A percentile compares a stretch with the other conserved stretches of the same genome.
Conservation (phyloP, 805 yeast genomes). For the Candida verbasci region DNA sequence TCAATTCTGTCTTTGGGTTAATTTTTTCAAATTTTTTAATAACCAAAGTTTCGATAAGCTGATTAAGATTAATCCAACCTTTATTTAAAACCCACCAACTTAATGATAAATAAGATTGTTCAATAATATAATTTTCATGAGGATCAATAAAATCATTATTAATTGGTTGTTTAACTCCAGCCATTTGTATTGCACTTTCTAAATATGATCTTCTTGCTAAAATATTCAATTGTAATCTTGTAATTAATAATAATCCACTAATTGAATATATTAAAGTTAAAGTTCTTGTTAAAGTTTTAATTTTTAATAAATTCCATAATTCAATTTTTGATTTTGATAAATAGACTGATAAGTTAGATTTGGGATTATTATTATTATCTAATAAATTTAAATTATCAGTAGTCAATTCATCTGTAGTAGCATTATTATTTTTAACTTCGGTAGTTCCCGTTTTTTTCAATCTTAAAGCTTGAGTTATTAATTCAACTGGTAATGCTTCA, state of each 20-base stretch:
- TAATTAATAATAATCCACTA: constrained; percentile 67
- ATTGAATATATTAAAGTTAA: constrained; percentile 66
- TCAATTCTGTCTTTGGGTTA: constrained; percentile 69
- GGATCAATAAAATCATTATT: constrained; percentile 11
- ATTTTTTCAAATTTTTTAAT: constrained; percentile 55
- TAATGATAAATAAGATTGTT: constrained; percentile 78
- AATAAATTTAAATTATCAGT: constrained; percentile 37
- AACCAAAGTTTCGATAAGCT: constrained; percentile 53
- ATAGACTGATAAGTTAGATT: constrained; percentile 14
- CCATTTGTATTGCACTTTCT: constrained; percentile 69
- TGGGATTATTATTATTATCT: constrained; percentile 19
- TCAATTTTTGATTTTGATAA: constrained; percentile 38
- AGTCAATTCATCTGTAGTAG: constrained; percentile 19
- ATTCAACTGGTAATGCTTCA: constrained; percentile 63
- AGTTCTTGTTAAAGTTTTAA: constrained; percentile 67
- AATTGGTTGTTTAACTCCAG: constrained; percentile 38
- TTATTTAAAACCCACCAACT: constrained; percentile 93
- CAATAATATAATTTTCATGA: constrained; percentile 50
- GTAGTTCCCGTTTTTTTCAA: constrained; percentile 41
- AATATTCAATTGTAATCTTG: constrained; percentile 82
- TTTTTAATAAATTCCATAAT: constrained; percentile 81
- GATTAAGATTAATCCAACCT: constrained; percentile 66
- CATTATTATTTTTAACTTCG: constrained; percentile 1
- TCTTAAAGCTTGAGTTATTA: constrained; percentile 65
- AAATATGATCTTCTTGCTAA: constrained; percentile 83